Base-by-base conservation (phyloP, 2,329 filamentous ascomycete species). In the Exutisphaerella laricina region DNA sequence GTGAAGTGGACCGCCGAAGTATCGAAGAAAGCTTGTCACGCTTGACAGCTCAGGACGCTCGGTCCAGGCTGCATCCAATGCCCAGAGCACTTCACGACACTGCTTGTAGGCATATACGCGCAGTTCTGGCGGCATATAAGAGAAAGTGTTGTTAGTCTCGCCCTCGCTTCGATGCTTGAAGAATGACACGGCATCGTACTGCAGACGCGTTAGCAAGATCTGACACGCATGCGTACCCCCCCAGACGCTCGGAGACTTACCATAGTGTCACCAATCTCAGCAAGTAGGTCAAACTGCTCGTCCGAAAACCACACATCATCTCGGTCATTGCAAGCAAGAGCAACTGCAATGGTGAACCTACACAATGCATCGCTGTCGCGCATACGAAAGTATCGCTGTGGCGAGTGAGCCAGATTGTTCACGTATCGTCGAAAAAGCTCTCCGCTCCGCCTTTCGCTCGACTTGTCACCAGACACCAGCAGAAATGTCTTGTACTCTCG, bases 111-210 rank as follows among this genome's bases (percentile, higher is more conserved):
- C 45, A 10, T 56, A 41, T 16, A 48, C 38, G 20, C 60, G 58
- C n/a, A 56, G 22, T 3, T 55, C 45, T 17, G 37, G 17, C 6
- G 51, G 50, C 8, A 59, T 51, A 43, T 63, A 63, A 16, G 57
- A 59, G 33, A 62, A 64, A 2, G 59, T 63, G 46, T 45, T 58
- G 51, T 65, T 62, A 4, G 60, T 64, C 46, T 64, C 61, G 9
- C 60, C 60, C 46, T 64, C 62, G 23, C 50, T 40, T 4, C 58
- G 56, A 41, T 65, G 61, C 55, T 64, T 64, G 52, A 49, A 63
- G 48, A 61, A 64, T 18, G 60, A 54, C 12, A 62, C 52, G 14
- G 60, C 55, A 31, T 65, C 61, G 46, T 64, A 63, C n/a, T 21
- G n/a, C n/a, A n/a, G n/a, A n/a, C 25, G 33, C 20, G 9, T 5